These are phyloP conservation scores for Metarhizium guizhouense DNA, from an alignment of 2,329 filamentous ascomycete species.

Conservation along the genomic window DNA sequence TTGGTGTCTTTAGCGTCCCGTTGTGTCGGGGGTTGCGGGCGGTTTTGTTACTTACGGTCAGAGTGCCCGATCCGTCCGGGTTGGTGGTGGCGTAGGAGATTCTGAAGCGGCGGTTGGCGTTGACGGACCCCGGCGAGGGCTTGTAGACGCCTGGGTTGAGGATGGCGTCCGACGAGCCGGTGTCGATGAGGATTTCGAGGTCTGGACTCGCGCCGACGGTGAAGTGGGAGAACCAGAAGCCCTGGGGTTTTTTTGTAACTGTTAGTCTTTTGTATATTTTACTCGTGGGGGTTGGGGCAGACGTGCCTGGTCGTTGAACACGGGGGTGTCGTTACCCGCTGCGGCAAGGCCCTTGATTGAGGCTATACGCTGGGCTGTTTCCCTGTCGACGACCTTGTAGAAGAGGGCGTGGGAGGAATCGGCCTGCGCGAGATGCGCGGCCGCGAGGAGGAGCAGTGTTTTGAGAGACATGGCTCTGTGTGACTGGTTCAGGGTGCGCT, in stretches of 20 bases:
- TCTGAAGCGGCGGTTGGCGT: slow-evolving; percentile 5
- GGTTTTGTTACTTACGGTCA: slow-evolving; percentile 5
- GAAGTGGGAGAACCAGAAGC: slow-evolving; percentile 14
- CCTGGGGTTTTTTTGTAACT: slow-evolving; percentile 1
- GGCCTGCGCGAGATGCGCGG: background rate
- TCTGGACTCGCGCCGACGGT: slow-evolving; percentile 10
- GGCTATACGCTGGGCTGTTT: background rate
- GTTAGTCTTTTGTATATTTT: too few species aligned
- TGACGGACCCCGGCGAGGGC: slow-evolving; percentile 4
- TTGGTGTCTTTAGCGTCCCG: background rate
- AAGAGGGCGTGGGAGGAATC: background rate
- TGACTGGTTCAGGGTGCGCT: background rate
- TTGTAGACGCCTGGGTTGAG: slow-evolving; percentile 12
- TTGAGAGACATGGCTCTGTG: background rate
- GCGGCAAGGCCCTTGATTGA: background rate
- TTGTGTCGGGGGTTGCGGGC: background rate
- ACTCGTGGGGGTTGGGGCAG: too few species aligned
- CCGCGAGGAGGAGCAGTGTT: background rate
- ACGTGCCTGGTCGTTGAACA: background rate
- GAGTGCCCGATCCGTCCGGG: slow-evolving; percentile 9
- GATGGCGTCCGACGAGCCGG: slow-evolving; percentile 11
- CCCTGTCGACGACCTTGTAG: background rate
- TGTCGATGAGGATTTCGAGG: slow-evolving; percentile 12
- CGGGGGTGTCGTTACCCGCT: background rate
- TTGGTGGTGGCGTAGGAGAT: slow-evolving; percentile 12